A percentile compares a stretch with the other conserved stretches of the same genome.
Evolutionary conservation across 208 protist genomes (phyloP).

Genomic region (Acanthamoeba royreba): DNA sequence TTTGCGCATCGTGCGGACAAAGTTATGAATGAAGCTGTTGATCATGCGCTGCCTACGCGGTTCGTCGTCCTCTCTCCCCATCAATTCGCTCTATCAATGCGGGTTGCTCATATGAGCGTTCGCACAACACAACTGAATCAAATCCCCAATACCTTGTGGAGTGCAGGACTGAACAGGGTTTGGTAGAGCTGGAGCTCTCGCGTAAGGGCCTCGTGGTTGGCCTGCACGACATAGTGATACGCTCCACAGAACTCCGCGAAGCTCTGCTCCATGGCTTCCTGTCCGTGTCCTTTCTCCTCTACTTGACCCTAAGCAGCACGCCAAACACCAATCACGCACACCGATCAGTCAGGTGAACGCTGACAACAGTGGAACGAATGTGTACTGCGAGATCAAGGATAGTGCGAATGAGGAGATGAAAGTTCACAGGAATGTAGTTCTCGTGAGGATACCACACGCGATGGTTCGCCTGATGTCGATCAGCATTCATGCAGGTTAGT

Average conservation of each 20-base stretch:
- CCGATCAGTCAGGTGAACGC: neutral
- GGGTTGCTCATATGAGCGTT: too few species aligned
- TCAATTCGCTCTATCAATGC: neutral
- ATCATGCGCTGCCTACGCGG: neutral
- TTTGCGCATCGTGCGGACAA: conserved; percentile 1
- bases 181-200: conserved; percentile 17
- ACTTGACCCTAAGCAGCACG: too few species aligned
- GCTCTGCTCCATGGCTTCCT: neutral
- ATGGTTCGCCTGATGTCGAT: neutral
- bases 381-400: neutral
- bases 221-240: neutral
- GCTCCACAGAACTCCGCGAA: neutral
- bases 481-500: neutral
- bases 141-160: too few species aligned
- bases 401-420: neutral
- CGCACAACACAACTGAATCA: too few species aligned
- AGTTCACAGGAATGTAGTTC: neutral
- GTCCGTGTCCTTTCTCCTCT: neutral
- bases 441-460: conserved; percentile 33
- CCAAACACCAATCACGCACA: too few species aligned
- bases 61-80: neutral
- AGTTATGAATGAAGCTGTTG: conserved; percentile 35
- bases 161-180: conserved; percentile 36
- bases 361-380: neutral
- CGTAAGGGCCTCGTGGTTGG: conserved; percentile 10